Conservation (phyloP, 2,329 filamentous ascomycete genomes). For the Bipolaris zeicola region DNA sequence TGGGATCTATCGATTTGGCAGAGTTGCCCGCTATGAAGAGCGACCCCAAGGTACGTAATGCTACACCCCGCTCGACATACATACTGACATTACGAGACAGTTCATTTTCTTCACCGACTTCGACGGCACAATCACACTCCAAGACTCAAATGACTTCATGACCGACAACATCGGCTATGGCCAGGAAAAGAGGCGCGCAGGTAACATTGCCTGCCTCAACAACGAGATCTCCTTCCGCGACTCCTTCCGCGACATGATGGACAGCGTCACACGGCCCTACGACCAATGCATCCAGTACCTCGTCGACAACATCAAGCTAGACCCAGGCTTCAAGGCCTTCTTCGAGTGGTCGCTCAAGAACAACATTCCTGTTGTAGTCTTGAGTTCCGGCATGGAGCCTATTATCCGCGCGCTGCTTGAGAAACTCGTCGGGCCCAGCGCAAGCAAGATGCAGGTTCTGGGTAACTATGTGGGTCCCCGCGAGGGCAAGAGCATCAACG, state of each 20-base stretch:
- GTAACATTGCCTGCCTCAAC: conserved; percentile 78
- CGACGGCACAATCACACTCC: conserved; percentile 89
- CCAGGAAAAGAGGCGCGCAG: conserved; percentile 67
- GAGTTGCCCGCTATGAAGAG: conserved; percentile 55
- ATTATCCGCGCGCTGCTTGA: conserved; percentile 84
- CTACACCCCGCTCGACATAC: not conserved
- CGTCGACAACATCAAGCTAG: conserved; percentile 81
- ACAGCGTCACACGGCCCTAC: conserved; percentile 80
- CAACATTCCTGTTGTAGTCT: conserved; percentile 89
- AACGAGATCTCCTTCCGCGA: conserved; percentile 75
- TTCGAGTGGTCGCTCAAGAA: conserved; percentile 79
- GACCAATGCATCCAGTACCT: conserved; percentile 80
- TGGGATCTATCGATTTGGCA: conserved; percentile 42
- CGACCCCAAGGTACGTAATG: conserved; percentile 62
- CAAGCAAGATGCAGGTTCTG: conserved; percentile 82
- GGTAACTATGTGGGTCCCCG: conserved; percentile 77
- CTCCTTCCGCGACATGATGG: conserved; percentile 89
- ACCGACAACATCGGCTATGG: conserved; percentile 94
- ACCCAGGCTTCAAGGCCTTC: conserved; percentile 87
- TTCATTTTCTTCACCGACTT: conserved; percentile 99
- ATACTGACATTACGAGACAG: conserved; percentile 46
- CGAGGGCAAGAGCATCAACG: conserved; percentile 78
- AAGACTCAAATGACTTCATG: conserved; percentile 72
- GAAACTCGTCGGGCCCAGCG: conserved; percentile 78
- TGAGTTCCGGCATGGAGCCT: conserved; percentile 91